Percentiles rank a stretch among this genome's conserved stretches.
phyloP scores from a whole-genome alignment of 1,284 basidiomycete genomes.

The Boletellus dicymbophilus region DNA sequence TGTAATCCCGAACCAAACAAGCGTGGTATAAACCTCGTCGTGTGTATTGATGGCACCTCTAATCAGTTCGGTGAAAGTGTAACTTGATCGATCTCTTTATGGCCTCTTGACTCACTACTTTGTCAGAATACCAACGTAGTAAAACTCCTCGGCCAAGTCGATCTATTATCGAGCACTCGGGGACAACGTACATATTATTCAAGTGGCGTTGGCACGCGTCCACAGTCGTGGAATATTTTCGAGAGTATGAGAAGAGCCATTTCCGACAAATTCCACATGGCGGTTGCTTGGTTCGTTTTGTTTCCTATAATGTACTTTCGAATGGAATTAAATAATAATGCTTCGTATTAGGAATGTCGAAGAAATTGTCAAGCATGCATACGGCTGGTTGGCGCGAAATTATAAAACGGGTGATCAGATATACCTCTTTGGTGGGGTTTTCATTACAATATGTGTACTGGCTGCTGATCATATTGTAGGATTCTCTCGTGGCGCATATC shows the following conservation, averaged over 20 bases:
- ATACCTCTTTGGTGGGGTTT: conserved; percentile 40
- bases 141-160: conserved; percentile 24
- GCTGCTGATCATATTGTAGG: conserved; percentile 31
- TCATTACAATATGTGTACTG: neutral
- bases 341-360: conserved; percentile 20
- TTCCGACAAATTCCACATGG: conserved; percentile 19
- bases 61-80: neutral
- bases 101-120: neutral
- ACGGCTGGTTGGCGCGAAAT: conserved; percentile 40
- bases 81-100: neutral
- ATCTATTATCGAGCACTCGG: conserved; percentile 9
- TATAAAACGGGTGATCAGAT: conserved; percentile 40
- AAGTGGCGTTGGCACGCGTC: conserved; percentile 36
- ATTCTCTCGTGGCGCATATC: conserved; percentile 48
- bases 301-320: neutral
- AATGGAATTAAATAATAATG: neutral
- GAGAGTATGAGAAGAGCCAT: conserved; percentile 4
- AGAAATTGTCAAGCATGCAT: conserved; percentile 34
- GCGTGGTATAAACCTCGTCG: conserved; percentile 2
- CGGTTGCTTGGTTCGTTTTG: conserved; percentile 32
- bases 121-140: conserved; percentile 33
- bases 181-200: conserved; percentile 32
- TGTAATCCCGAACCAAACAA: too few species aligned
- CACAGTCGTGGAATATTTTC: conserved; percentile 10
- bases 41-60: conserved; percentile 14